Percentiles rank a stretch among this genome's conserved stretches.
These are phyloP conservation scores for Colletotrichum tamarilloi DNA, from an alignment of 2,329 filamentous ascomycete genomes.

Conservation along the genomic window DNA sequence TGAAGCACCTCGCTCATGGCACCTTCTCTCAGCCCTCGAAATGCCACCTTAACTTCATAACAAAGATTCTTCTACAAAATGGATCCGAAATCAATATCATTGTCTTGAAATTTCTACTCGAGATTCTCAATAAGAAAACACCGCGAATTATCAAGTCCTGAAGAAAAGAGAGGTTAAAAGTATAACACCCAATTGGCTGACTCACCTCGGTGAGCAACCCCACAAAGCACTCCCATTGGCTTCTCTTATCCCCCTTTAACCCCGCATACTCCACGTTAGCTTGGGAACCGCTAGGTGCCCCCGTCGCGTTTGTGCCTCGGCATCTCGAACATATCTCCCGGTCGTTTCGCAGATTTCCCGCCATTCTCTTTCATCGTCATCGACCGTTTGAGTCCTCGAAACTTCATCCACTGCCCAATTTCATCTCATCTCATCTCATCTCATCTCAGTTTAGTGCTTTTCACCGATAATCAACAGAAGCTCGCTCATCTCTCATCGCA, in stretches of 20 bases:
- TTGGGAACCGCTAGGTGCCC: neutral
- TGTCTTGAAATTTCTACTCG: too few relatives aligned
- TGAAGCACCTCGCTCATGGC: too few relatives aligned
- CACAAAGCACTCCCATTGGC: neutral
- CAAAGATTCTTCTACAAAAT: too few relatives aligned
- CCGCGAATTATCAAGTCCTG: neutral
- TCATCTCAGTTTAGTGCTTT: neutral
- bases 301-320: slow-evolving; percentile 20
- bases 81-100: too few relatives aligned
- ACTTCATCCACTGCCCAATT: neutral
- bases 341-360: neutral
- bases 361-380: slow-evolving; percentile 5
- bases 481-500: too few relatives aligned
- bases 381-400: neutral
- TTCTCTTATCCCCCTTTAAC: neutral
- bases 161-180: neutral
- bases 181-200: slow-evolving; percentile 32
- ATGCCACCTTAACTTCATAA: too few relatives aligned
- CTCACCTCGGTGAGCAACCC: neutral
- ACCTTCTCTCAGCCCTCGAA: too few relatives aligned
- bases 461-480: too few relatives aligned
- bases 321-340: slow-evolving; percentile 4
- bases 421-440: neutral
- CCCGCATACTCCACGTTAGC: neutral
- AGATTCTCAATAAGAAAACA: neutral